phyloP scores from a whole-genome alignment of 495 filamentous ascomycete species.

The Aspergillus conjunctus region DNA sequence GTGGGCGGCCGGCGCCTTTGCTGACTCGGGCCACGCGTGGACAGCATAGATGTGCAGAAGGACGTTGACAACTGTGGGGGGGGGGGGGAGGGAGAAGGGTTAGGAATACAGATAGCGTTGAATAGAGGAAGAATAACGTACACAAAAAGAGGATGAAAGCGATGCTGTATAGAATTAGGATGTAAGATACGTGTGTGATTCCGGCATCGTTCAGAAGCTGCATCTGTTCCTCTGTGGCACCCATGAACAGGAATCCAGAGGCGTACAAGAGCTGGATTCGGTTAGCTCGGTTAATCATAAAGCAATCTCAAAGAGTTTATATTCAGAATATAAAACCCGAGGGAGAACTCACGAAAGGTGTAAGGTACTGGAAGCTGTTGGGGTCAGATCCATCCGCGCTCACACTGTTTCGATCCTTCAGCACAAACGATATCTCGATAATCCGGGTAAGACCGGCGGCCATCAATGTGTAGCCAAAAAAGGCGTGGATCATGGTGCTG shows the following conservation, averaged over 20 bases:
- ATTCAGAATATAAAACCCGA: too few relatives aligned
- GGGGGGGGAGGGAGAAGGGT: background rate
- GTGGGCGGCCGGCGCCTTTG: conserved; percentile 29
- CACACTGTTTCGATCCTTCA: conserved; percentile 67
- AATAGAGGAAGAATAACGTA: conserved; percentile 39
- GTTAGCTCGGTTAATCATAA: conserved; percentile 18
- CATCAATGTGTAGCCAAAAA: conserved; percentile 97
- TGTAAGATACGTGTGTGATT: conserved; percentile 87
- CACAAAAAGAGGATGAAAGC: conserved; percentile 88
- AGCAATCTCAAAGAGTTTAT: too few relatives aligned
- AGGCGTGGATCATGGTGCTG: conserved; percentile 84
- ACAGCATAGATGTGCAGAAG: conserved; percentile 82
- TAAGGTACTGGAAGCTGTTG: conserved; percentile 90
- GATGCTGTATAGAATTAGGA: conserved; percentile 87
- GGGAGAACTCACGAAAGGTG: conserved; percentile 74
- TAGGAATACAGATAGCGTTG: background rate
- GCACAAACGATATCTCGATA: conserved; percentile 87
- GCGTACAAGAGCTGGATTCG: conserved; percentile 77
- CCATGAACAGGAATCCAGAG: conserved; percentile 96
- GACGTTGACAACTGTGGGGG: conserved; percentile 66
- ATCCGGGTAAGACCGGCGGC: conserved; percentile 79
- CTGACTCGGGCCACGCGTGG: conserved; percentile 52
- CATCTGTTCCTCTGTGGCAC: conserved; percentile 96
- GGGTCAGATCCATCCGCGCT: conserved; percentile 61
- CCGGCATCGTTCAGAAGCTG: conserved; percentile 65